Base-by-base conservation (phyloP, 768 basidiomycete genomes). In the Kwoniella pini region DNA sequence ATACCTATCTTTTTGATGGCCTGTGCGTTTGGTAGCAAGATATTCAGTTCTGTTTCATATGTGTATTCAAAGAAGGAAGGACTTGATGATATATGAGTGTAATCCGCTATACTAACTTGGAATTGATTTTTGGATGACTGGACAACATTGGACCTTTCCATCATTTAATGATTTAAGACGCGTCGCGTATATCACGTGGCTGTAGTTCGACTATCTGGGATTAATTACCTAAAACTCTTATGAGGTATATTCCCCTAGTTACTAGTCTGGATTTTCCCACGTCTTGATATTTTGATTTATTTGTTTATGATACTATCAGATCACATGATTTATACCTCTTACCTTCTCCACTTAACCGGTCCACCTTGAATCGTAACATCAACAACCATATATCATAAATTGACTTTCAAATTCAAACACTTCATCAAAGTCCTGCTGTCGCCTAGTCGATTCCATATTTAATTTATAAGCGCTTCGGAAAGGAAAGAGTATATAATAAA, bases 301-400 rank as follows among this genome's bases (percentile, higher is more conserved):
- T 22, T 19, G 11, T 22, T 12, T 22, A 30, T 3, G 19, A 17
- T 36, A 33, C 22, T n/a, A 13, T 21, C 36, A 40, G 13, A 54
- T 60, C 58, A 60, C 58, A 52, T 60, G 58, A 60, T 51, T 46
- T 54, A 30, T 26, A 24, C 21, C 48, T 24, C 38, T 17, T 21
- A 19, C 31, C 59, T 61, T 61, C 59, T 61, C 59, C 59, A 61
- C 59, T 49, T 26, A 19, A 15, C n/a, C 28, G 42, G 59, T 52
- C 59, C 59, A 61, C 59, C 51, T 31, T 39, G 19, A 15, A 42
- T 31, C 42, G 17, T 22, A n/a, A n/a, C n/a, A n/a, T n/a, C 28
- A 55, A n/a, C 54, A 43, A 30, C 42, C 40, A 31, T 28, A 33
- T 24, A 56, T 38, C 42, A 30, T 43, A 12, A 38, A 15, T 21